Evolutionary conservation across 140 eudicot species (phyloP), one percentile per base, ranked within the genome.

Genomic region (Senecio squalidus): DNA sequence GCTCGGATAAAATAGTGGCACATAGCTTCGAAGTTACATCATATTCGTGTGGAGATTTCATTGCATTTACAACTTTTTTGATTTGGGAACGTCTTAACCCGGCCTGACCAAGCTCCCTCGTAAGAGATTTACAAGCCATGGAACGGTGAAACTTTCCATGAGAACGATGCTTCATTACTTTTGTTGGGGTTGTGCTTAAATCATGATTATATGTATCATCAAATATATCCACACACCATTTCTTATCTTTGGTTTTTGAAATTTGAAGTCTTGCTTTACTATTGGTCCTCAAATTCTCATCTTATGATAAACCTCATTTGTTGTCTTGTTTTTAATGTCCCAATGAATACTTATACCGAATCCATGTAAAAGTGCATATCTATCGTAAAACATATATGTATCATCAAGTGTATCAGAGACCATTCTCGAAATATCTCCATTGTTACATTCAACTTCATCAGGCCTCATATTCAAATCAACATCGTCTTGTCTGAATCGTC

Each of bases 161-260:
- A 29, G 33, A 29, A 55, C 27, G 61, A 16, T 55, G 44, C n/a
- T 55, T 55, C n/a, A 55, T 55, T 33, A 55, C 61, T 55, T 55
- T 55, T 1, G 45, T 29, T 4, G 45, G 45, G 8, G 61, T 30
- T 14, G 27, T 30, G 27, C 5, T 53, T 23, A 53, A 23, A 11
- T 53, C 59, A 26, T 50, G 56, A 24, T 50, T 50, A 17, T 52
- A 39, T 11, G 11, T 27, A 27, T 52, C 58, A 15, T 15, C 14
- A 52, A 52, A 52, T 3, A 4, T 14, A 15, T 52, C 39, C 28
- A 52, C 39, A 14, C 9, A 7, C 61, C 45, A 55, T 31, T 29
- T 30, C 27, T 6, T 45, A 17, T 31, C 61, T 29, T 55, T 55
- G 2, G 6, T 18, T 16, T 55, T 55, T 15, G 61, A 29, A 55